Evolutionary conservation across 495 filamentous ascomycete species (phyloP).

Genomic region (Hypoxylon crocopeplum): DNA sequence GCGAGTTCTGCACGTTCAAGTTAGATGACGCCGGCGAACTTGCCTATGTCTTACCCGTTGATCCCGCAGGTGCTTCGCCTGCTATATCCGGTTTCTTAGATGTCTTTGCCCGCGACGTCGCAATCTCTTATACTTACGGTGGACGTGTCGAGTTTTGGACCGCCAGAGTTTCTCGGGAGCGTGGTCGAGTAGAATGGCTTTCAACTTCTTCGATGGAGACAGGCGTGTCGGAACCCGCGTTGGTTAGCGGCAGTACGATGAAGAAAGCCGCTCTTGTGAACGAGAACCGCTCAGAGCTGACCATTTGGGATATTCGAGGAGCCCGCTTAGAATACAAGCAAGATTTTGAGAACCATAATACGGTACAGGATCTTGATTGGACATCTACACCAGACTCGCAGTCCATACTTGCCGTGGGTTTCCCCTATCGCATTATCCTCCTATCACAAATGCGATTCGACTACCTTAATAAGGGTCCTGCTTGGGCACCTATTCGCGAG

Average conservation of each 20-base stretch:
- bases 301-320: slow-evolving; percentile 90
- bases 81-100: slow-evolving; percentile 83
- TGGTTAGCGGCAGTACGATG: slow-evolving; percentile 86
- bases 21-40: slow-evolving; percentile 76
- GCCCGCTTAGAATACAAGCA: slow-evolving; percentile 82
- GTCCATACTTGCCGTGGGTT: slow-evolving; percentile 90
- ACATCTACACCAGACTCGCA: slow-evolving; percentile 91
- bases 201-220: slow-evolving; percentile 85
- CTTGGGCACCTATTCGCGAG: slow-evolving; percentile 86
- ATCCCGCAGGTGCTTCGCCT: slow-evolving; percentile 79
- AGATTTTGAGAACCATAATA: slow-evolving; percentile 72
- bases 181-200: slow-evolving; percentile 75
- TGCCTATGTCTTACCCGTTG: slow-evolving; percentile 84
- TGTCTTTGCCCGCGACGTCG: slow-evolving; percentile 85
- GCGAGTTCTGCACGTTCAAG: slow-evolving; percentile 74
- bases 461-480: slow-evolving; percentile 86
- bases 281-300: slow-evolving; percentile 72
- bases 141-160: slow-evolving; percentile 88
- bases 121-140: slow-evolving; percentile 80
- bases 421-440: slow-evolving; percentile 81
- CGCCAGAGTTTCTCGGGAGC: slow-evolving; percentile 69
- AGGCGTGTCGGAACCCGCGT: slow-evolving; percentile 71
- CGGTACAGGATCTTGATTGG: slow-evolving; percentile 91
- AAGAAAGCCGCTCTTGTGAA: slow-evolving; percentile 88
- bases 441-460: slow-evolving; percentile 94